Base-by-base conservation (phyloP, 768 basidiomycete species). In the Melanogaster broomeanus region DNA sequence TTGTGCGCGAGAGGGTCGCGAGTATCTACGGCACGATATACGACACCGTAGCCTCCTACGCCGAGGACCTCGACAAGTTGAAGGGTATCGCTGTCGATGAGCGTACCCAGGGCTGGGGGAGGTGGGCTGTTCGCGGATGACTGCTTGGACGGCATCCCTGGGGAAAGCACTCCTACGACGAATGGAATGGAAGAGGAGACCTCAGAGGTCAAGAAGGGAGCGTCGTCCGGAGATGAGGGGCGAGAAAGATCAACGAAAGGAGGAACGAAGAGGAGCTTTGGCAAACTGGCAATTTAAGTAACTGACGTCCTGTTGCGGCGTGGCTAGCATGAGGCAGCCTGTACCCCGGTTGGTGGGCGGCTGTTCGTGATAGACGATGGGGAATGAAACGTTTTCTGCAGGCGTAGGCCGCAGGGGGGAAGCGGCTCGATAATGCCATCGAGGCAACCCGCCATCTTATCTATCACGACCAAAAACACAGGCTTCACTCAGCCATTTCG, bases 1-100 rank as follows among this genome's bases (percentile, higher is more conserved):
- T 83, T 85, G 57, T 74, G 72, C 18, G 68, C 72, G 41, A 76
- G 73, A 34, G 75, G 71, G 59, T 79, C 73, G 49, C 58, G 64
- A 12, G 73, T 69, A 65, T 90, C 88, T 52, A 89, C 76, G 22
- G 92, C 95, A 49, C 90, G 88, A 69, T 96, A 97, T 11, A 98
- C 96, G 60, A 94, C 86, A 48, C 96, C 96, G 66, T 97, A 98
- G 21, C 95, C 95, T 12, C 96, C 96, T 30, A 89, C 83, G 31
- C 96, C 96, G 44, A 98, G 82, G 56, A 95, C 80, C 61, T 89
- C 84, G 60, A 89, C 81, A 53, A 98, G 85, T 70, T 93, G 82
- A 52, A 98, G 82, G 43, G 82, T 74, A 59, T 84, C 86, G 56
- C 82, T 78, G 78, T 95, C 92, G 75, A 98, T 91, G 66, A 83